phyloP scores from a whole-genome alignment of 2,329 filamentous ascomycete species.

The Colletotrichum neosansevieriae region DNA sequence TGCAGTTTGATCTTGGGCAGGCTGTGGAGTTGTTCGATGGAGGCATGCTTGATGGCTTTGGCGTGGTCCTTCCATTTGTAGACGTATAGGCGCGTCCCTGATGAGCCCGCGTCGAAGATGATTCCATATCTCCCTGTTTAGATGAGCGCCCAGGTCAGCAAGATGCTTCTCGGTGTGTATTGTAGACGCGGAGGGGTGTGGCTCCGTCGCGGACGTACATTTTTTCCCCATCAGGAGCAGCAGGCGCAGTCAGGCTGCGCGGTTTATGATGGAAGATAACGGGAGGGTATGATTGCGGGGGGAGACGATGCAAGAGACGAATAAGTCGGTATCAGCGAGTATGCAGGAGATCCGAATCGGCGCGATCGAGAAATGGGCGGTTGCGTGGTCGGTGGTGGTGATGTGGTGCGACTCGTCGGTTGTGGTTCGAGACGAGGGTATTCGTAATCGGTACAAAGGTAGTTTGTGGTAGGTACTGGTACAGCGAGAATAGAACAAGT shows the following conservation, averaged over 20 bases:
- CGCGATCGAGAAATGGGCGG: neutral
- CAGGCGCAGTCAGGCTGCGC: conserved; percentile 24
- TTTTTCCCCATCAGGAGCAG: conserved; percentile 51
- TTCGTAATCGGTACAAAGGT: conserved; percentile 10
- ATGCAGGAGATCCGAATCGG: neutral
- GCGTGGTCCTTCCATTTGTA: conserved; percentile 91
- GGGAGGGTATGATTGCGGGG: neutral
- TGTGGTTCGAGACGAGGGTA: neutral
- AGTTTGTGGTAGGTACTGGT: neutral
- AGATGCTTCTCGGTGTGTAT: too few species aligned
- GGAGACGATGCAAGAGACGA: neutral
- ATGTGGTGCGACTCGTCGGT: neutral
- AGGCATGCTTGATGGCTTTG: conserved; percentile 65
- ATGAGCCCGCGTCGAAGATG: conserved; percentile 97
- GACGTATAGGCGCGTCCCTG: conserved; percentile 93
- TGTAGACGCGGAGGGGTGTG: conserved; percentile 12
- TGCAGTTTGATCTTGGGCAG: conserved; percentile 87
- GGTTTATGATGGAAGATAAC: neutral
- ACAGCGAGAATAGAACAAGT: neutral
- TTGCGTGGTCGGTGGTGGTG: neutral
- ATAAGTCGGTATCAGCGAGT: neutral
- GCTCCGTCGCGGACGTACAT: conserved; percentile 45
- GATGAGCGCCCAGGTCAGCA: conserved; percentile 13
- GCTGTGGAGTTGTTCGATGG: conserved; percentile 69
- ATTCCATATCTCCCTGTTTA: conserved; percentile 81